phyloP scores from a whole-genome alignment of 305 asterid genomes.

The Fraxinus paxiana region DNA sequence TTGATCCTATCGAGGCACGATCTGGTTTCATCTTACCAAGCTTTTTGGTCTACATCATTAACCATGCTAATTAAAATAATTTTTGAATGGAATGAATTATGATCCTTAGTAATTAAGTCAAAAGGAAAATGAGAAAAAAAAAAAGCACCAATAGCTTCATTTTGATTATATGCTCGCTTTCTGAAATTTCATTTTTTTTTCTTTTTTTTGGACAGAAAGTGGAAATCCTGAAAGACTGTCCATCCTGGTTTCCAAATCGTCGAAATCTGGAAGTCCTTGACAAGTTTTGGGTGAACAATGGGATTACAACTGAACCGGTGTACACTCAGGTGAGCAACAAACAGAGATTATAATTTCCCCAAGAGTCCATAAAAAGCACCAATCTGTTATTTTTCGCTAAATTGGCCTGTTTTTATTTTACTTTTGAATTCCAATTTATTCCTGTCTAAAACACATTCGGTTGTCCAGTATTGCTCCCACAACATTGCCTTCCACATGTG shows the following conservation, averaged over 20 bases:
- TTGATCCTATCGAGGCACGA: slow-evolving; percentile 7
- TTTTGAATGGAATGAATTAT: background rate
- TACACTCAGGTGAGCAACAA: slow-evolving; percentile 8
- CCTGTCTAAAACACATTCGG: background rate
- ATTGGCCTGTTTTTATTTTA: background rate
- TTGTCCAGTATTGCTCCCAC: slow-evolving; percentile 12
- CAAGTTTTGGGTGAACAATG: background rate
- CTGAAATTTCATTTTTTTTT: background rate
- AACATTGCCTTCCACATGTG: background rate
- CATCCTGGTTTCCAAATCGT: slow-evolving; percentile 10
- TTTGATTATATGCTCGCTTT: background rate
- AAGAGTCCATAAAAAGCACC: background rate
- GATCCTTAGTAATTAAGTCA: background rate
- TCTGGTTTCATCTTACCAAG: background rate
- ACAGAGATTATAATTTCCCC: background rate
- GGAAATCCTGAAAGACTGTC: slow-evolving; percentile 12
- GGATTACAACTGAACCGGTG: slow-evolving; percentile 3
- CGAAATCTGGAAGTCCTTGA: slow-evolving; percentile 3
- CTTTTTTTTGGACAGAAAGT: background rate
- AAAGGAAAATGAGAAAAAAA: background rate
- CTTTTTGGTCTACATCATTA: background rate
- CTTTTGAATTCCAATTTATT: background rate
- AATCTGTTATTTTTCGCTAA: background rate
- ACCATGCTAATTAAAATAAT: background rate
- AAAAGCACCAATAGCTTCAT: background rate